A percentile compares a stretch with the other conserved stretches of the same genome.
Conservation (phyloP, 106 monocot species). For the Vanilla planifolia region DNA sequence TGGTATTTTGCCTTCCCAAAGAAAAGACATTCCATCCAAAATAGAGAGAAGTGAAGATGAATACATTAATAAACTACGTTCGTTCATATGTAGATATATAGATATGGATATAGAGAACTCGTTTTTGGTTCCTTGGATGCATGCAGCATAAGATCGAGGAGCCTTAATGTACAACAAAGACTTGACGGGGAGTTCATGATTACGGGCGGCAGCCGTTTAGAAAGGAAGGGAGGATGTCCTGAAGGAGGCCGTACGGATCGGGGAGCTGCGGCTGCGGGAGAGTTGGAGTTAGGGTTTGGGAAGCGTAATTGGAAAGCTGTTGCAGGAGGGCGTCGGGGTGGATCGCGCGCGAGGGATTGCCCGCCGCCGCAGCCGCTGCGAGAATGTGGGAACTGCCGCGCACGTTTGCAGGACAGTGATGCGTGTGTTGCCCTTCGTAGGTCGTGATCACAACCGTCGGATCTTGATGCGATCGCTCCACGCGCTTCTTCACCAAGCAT, state of each 20-base stretch:
- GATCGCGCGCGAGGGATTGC: background rate
- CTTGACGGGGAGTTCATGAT: background rate
- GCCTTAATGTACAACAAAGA: too few relatives aligned
- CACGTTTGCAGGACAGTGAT: slow-evolving; percentile 23
- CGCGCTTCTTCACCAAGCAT: slow-evolving; percentile 60
- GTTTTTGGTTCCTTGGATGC: too few relatives aligned
- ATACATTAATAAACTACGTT: background rate
- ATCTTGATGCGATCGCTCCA: slow-evolving; percentile 47
- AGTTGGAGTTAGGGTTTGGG: background rate
- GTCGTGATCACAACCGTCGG: slow-evolving; percentile 49
- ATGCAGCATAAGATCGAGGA: too few relatives aligned
- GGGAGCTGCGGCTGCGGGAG: slow-evolving; percentile 5
- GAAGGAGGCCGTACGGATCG: background rate
- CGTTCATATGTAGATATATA: background rate
- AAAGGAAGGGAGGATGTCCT: background rate
- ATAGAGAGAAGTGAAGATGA: background rate
- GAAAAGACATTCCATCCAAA: background rate
- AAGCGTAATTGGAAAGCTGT: background rate
- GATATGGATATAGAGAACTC: background rate
- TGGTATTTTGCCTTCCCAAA: too few relatives aligned
- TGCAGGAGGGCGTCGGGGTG: background rate
- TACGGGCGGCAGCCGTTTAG: background rate
- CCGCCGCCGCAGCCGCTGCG: background rate
- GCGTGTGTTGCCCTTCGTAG: slow-evolving; percentile 59
- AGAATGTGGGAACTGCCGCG: slow-evolving; percentile 15